phyloP scores from a whole-genome alignment of 768 basidiomycete species.

The Infundibulicybe gibba region DNA sequence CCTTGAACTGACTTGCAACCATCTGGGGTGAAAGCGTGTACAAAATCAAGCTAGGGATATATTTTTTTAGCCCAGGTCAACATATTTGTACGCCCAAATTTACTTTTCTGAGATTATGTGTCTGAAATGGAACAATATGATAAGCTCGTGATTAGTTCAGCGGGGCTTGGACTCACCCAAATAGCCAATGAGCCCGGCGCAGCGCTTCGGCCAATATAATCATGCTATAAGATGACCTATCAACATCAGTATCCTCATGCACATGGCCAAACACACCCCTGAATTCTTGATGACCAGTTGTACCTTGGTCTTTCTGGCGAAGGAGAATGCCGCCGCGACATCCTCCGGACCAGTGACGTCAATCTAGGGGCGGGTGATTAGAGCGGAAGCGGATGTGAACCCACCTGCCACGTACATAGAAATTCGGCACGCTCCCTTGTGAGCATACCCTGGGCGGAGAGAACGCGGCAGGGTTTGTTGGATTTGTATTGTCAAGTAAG shows the following conservation, averaged over 20 bases:
- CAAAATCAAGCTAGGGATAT: slow-evolving; percentile 16
- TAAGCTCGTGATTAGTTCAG: too few species aligned
- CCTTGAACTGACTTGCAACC: slow-evolving; percentile 16
- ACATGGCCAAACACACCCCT: slow-evolving; percentile 8
- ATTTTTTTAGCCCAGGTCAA: background rate
- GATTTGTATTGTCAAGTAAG: background rate
- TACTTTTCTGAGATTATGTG: slow-evolving; percentile 27
- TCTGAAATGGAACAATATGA: slow-evolving; percentile 7
- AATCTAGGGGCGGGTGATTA: slow-evolving; percentile 5
- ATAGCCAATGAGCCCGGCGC: slow-evolving; percentile 34
- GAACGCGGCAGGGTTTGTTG: background rate
- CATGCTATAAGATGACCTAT: slow-evolving; percentile 22
- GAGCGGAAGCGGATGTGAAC: too few species aligned
- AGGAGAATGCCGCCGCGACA: slow-evolving; percentile 35
- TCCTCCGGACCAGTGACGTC: slow-evolving; percentile 34
- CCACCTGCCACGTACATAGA: background rate
- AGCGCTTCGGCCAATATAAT: slow-evolving; percentile 41
- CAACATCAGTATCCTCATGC: background rate
- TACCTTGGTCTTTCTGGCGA: slow-evolving; percentile 31
- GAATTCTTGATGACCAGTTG: slow-evolving; percentile 34
- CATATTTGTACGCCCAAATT: too few species aligned
- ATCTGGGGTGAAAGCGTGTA: slow-evolving; percentile 22
- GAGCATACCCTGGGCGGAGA: background rate
- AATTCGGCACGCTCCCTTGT: background rate
- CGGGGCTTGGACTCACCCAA: slow-evolving; percentile 14